Percentiles rank a stretch among this genome's conserved stretches.
Conservation (phyloP, 495 filamentous ascomycete species). For the Aspergillus saccharolyticus region DNA sequence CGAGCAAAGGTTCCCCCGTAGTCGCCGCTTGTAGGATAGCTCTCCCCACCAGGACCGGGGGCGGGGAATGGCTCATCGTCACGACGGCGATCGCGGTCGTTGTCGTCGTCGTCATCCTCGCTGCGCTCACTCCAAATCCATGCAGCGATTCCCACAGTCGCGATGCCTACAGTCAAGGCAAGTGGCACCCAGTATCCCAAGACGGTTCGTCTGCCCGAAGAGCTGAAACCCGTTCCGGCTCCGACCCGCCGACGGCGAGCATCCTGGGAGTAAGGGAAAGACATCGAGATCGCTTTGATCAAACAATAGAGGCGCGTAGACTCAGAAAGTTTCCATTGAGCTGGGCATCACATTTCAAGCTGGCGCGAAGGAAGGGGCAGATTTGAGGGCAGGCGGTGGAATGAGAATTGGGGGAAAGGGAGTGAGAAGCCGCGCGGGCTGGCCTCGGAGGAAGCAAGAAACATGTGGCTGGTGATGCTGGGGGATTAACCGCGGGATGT, state of each 20-base stretch:
- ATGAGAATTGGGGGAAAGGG: constrained; percentile 17
- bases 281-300: constrained; percentile 52
- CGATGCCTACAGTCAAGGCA: constrained; percentile 75
- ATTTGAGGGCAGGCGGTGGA: constrained; percentile 8
- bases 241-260: constrained; percentile 51
- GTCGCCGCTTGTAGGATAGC: constrained; percentile 22
- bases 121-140: constrained; percentile 90
- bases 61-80: constrained; percentile 36
- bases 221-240: constrained; percentile 50
- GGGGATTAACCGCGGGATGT: constrained; percentile 28
- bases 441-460: constrained; percentile 34
- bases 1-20: constrained; percentile 30
- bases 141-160: constrained; percentile 75
- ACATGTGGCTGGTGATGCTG: constrained; percentile 45
- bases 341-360: constrained; percentile 35
- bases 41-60: constrained; percentile 22
- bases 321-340: constrained; percentile 24
- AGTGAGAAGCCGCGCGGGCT: constrained; percentile 24
- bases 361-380: constrained; percentile 12
- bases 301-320: constrained; percentile 31
- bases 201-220: constrained; percentile 58
- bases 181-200: constrained; percentile 83
- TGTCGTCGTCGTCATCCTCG: constrained; percentile 64
- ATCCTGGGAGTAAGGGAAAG: constrained; percentile 70
- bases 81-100: constrained; percentile 50